These are phyloP conservation scores for Blumeria hordei DNA, from an alignment of 2,329 filamentous ascomycete genomes.

Conservation along the genomic window DNA sequence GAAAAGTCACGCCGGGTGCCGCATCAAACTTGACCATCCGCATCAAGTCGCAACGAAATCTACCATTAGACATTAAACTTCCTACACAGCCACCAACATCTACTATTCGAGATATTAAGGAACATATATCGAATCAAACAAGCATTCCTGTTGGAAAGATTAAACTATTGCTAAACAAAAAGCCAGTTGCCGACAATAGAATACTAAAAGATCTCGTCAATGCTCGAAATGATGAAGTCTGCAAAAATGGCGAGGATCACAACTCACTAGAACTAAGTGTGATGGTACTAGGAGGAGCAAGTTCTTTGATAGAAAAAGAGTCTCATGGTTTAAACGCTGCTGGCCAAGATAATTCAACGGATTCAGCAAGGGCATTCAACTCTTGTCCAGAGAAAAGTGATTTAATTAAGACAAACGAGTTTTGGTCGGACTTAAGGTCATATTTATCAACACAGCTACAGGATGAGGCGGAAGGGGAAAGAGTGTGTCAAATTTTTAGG, in stretches of 20 bases:
- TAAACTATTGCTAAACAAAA: conserved; percentile 68
- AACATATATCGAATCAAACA: conserved; percentile 36
- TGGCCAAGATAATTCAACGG: conserved; percentile 14
- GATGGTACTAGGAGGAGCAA: conserved; percentile 63
- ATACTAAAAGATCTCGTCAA: conserved; percentile 45
- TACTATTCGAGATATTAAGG: conserved; percentile 58
- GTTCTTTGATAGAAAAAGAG: conserved; percentile 18
- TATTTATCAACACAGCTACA: conserved; percentile 61
- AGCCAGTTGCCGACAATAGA: conserved; percentile 58
- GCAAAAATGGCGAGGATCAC: conserved; percentile 23
- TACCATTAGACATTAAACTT: conserved; percentile 42
- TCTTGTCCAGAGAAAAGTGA: conserved; percentile 28
- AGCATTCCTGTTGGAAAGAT: conserved; percentile 51
- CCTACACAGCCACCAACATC: conserved; percentile 38
- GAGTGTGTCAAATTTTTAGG: conserved; percentile 37
- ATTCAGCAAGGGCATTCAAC: conserved; percentile 17
- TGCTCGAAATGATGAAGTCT: conserved; percentile 22
- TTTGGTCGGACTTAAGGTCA: conserved; percentile 67
- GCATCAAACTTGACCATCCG: conserved; percentile 31
- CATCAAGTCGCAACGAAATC: conserved; percentile 58
- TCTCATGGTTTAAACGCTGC: conserved; percentile 2
- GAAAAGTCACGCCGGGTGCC: conserved; percentile 24
- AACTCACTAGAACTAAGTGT: conserved; percentile 49
- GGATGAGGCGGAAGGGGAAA: conserved; percentile 40
- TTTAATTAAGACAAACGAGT: conserved; percentile 41